Evolutionary conservation across 352 stramenopile genomes (phyloP), one percentile per base, ranked within the genome.

Genomic region (Pythium phragmiticola): DNA sequence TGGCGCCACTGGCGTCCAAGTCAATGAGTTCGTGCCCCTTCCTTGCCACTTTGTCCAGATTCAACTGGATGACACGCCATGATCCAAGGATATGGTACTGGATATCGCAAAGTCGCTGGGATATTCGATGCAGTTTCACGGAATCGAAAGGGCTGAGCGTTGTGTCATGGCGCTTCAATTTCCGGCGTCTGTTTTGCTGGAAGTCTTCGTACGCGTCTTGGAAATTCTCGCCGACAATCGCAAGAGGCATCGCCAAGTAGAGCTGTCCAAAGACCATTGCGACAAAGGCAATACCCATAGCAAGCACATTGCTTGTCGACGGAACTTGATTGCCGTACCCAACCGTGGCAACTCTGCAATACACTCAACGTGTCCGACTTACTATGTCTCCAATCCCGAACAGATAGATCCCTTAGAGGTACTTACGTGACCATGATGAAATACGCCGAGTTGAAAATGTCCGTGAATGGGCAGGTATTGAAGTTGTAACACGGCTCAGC

Each of bases 381-480:
- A 30, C 2, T 30, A 30, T 30, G 26, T 2, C 3, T 5, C 26
- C 26, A 30, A 30, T 30, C 4, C 0, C 26, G 26, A 30, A 30
- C 26, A 30, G 26, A 30, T 30, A 30, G 26, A 30, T 30, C 26
- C 26, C 26, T 30, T 0, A 5, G 26, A 1, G 26, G 26, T 5
- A 66, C 66, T 47, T 87, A 93, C 84, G 85, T 90, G 64, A 91
- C 73, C 78, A 94, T 89, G 58, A 90, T 80, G 66, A 92, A 94
- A 49, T 94, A 94, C 1, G 73, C 81, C 13, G 85, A 77, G 62
- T 94, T 94, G 69, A 92, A 90, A 37, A 92, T 89, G 63, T 92
- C 85, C 16, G 82, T 92, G 60, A 94, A 94, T 19, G 76, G 72
- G 61, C 84, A 93, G 13, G 82, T 92, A 36, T 80, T 73, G 36